These are phyloP conservation scores for Coelastrella sp. DNA, from an alignment of 139 green algal species.

Conservation along the genomic window DNA sequence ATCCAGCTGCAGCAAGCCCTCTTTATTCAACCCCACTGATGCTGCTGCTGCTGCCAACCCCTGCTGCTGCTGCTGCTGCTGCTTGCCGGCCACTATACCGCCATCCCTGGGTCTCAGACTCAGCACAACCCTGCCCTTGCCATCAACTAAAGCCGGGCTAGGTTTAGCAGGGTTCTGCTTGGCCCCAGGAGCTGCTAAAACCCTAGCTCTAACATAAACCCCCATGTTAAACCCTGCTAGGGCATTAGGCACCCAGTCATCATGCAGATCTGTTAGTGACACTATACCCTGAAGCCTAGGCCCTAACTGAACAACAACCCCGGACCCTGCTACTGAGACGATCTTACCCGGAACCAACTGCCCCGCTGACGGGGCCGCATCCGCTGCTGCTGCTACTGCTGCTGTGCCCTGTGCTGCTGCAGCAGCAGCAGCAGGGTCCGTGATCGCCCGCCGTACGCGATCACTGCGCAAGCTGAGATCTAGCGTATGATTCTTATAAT, in stretches of 20 bases:
- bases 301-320: constrained; percentile 79
- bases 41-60: constrained; percentile 18
- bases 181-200: constrained; percentile 50
- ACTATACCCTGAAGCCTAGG: constrained; percentile 58
- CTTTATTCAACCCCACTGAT: constrained; percentile 2
- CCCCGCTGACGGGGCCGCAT: constrained; percentile 25
- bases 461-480: constrained; percentile 66
- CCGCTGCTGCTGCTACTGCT: neutral
- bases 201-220: constrained; percentile 62
- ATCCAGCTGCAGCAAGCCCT: constrained; percentile 14
- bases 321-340: constrained; percentile 52
- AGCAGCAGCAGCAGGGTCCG: constrained; percentile 21
- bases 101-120: constrained; percentile 74
- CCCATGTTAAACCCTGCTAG: constrained; percentile 70
- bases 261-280: constrained; percentile 86
- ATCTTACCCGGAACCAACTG: constrained; percentile 61
- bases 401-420: neutral
- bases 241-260: constrained; percentile 74
- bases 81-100: constrained; percentile 45
- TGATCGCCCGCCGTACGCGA: neutral
- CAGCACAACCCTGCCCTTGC: constrained; percentile 52
- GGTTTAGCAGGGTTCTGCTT: neutral
- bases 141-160: neutral
- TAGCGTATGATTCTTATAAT: constrained; percentile 55
- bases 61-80: constrained; percentile 39